Evolutionary conservation across 1,284 basidiomycete species (phyloP), one percentile per base, ranked within the genome.

Genomic region (Ceratobasidium sp.): DNA sequence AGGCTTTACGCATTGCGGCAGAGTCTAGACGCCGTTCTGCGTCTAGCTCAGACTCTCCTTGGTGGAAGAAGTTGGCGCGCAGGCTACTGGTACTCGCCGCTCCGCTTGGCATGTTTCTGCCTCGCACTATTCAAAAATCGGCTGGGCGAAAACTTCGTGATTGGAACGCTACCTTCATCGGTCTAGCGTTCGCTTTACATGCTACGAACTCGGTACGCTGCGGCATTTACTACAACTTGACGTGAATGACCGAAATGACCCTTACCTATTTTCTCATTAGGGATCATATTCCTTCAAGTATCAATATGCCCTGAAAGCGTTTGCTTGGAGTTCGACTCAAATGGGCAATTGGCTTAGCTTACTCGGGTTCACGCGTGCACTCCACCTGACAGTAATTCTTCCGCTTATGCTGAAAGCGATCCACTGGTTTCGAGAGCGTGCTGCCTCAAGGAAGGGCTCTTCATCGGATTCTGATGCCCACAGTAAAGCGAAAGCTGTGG

Each of bases 281-380:
- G 91, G 90, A 5, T 86, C 91, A 0, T 83, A 87, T 71, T 80
- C 84, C 5, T 89, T 88, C 78, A 91, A 91, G 79, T 87, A 92
- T 66, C 93, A 94, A 81, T 96, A 91, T 81, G 86, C 90, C 7
- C 85, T 89, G 14, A 86, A 86, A 8, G 85, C 83, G 1, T 96
- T 91, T 79, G 86, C 87, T 0, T 96, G 94, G 94, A 87, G 84
- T n/a, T 86, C 92, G 2, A 63, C 53, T 36, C 64, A 95, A 91
- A 82, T 93, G 19, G 94, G 93, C 8, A 95, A 95, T 77, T 95
- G 88, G 84, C 82, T 95, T 63, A 92, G 89, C 69, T 76, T 89
- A 6, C 80, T 90, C 19, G 89, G 90, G n/a, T 84, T 85, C 22
- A 82, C 85, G 1, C 86, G 93, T 5, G 91, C 91, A 1, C 27